phyloP scores from a whole-genome alignment of 1,284 basidiomycete species.

The Phylloboletellus chloephorus region DNA sequence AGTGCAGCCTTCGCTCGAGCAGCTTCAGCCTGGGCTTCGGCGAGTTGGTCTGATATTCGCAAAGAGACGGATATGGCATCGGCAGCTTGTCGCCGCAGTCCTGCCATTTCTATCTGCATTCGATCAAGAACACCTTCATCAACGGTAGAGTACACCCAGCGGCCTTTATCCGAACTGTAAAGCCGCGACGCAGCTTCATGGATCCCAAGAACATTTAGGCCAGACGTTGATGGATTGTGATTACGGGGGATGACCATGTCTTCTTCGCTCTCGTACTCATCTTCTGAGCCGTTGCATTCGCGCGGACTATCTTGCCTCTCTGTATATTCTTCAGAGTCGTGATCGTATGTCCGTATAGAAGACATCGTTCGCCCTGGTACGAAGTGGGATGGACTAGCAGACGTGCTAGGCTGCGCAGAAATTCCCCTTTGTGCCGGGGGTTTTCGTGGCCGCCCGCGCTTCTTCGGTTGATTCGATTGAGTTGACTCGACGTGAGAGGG shows the following conservation, averaged over 20 bases:
- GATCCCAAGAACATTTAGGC: conserved; percentile 31
- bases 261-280: conserved; percentile 60
- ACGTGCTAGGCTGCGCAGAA: conserved; percentile 5
- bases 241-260: conserved; percentile 46
- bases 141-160: conserved; percentile 20
- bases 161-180: conserved; percentile 22
- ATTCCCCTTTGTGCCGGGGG: conserved; percentile 7
- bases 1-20: conserved; percentile 48
- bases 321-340: conserved; percentile 24
- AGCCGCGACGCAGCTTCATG: conserved; percentile 27
- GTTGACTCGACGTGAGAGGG: conserved; percentile 17
- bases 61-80: conserved; percentile 59
- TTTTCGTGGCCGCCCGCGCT: conserved; percentile 48
- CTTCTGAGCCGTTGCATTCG: conserved; percentile 35
- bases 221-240: conserved; percentile 34
- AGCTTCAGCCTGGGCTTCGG: conserved; percentile 54
- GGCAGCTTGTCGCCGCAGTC: conserved; percentile 55
- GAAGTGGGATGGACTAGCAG: conserved; percentile 12
- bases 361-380: conserved; percentile 10
- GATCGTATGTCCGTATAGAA: conserved; percentile 15
- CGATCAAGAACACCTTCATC: conserved; percentile 46
- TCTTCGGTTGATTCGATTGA: conserved; percentile 31
- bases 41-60: conserved; percentile 59
- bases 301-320: conserved; percentile 33
- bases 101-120: conserved; percentile 57